phyloP scores from a whole-genome alignment of 2,329 filamentous ascomycete species.

The Trichoderma polysporum region DNA sequence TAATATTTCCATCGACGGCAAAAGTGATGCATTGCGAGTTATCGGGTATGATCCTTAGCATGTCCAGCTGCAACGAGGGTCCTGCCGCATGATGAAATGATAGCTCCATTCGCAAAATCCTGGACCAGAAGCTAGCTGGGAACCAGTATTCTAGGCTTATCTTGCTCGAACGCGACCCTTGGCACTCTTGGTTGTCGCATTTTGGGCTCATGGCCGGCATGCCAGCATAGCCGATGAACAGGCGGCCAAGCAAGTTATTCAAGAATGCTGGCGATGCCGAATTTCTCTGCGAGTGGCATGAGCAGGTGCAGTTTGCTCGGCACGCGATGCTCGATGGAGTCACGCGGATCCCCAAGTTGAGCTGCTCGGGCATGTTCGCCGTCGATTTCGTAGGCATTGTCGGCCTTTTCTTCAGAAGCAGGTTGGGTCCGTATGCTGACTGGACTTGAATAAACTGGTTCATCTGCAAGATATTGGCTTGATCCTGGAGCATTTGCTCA shows the following conservation, averaged over 20 bases:
- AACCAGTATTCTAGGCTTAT: not conserved
- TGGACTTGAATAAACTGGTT: slow-evolving; percentile 30
- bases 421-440: not conserved
- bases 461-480: slow-evolving; percentile 27
- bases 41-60: slow-evolving; percentile 32
- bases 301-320: not conserved
- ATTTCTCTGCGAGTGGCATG: not conserved
- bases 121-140: not conserved
- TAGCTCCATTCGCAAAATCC: not conserved
- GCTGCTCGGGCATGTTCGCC: not conserved
- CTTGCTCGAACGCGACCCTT: slow-evolving; percentile 24
- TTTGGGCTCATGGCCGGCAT: slow-evolving; percentile 29
- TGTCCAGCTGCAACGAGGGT: slow-evolving; percentile 30
- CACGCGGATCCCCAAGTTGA: not conserved
- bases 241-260: not conserved
- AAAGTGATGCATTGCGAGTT: slow-evolving; percentile 32
- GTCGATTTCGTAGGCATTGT: not conserved
- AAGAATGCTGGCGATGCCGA: not conserved
- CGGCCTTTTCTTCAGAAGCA: not conserved
- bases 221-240: slow-evolving; percentile 32
- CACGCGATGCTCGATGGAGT: not conserved
- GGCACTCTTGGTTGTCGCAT: slow-evolving; percentile 28
- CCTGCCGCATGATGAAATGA: slow-evolving; percentile 27
- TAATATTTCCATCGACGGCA: slow-evolving; percentile 31
- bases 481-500: slow-evolving; percentile 28